Conservation (phyloP, 495 filamentous ascomycete genomes). For the Xylaria scruposa region DNA sequence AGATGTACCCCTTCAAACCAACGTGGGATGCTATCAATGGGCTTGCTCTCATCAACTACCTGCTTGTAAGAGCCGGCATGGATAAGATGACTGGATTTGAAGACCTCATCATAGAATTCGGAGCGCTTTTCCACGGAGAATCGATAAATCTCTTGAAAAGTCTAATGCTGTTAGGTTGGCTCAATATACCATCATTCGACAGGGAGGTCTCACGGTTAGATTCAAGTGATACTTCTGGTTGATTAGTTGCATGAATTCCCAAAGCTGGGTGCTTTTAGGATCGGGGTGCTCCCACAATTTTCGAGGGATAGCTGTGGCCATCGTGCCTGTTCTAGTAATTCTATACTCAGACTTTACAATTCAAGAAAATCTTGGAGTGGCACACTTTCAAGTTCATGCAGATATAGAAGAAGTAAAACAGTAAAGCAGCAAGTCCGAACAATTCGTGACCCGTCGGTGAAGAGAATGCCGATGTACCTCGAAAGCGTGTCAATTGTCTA, state of each 20-base stretch:
- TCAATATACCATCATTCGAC: background rate
- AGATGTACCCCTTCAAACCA: slow-evolving; percentile 72
- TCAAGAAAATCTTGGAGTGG: background rate
- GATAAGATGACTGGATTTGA: slow-evolving; percentile 64
- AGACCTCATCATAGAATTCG: slow-evolving; percentile 71
- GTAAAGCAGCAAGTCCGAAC: background rate
- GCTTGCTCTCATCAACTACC: slow-evolving; percentile 70
- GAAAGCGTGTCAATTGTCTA: background rate
- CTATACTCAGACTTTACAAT: background rate
- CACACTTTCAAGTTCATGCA: background rate
- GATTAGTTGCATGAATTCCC: slow-evolving; percentile 55
- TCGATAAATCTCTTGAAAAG: slow-evolving; percentile 68
- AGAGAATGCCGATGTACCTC: slow-evolving; percentile 6
- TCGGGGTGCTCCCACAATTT: slow-evolving; percentile 66
- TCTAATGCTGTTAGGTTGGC: slow-evolving; percentile 43
- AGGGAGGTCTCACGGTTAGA: slow-evolving; percentile 47
- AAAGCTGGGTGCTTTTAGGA: slow-evolving; percentile 59
- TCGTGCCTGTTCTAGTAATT: background rate
- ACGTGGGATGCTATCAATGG: slow-evolving; percentile 70
- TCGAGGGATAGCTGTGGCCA: slow-evolving; percentile 43
- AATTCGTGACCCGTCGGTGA: background rate
- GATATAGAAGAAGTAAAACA: background rate
- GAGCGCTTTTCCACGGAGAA: slow-evolving; percentile 67
- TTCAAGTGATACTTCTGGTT: slow-evolving; percentile 51
- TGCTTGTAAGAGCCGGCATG: slow-evolving; percentile 62